These are phyloP conservation scores for Haplosporangium sp. DNA, from an alignment of 371 early-diverging fungal species.

Conservation along the genomic window DNA sequence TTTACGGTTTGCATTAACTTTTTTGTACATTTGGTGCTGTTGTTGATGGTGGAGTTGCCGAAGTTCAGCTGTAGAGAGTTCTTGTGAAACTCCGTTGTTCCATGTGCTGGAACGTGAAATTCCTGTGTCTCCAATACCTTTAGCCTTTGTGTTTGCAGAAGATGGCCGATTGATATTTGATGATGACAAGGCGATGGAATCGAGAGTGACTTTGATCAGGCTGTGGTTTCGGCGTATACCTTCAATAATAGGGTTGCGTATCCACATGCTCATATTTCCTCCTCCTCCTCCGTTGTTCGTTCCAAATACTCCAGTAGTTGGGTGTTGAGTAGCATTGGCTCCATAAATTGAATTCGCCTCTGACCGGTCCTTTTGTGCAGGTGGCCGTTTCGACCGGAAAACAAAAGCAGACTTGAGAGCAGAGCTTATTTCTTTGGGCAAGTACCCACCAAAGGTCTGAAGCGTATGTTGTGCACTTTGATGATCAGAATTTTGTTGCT, in stretches of 20 bases:
- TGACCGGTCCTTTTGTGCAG: not conserved
- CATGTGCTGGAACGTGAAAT: not conserved
- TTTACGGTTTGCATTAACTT: constrained; percentile 40
- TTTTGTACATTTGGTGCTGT: constrained; percentile 34
- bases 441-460: not conserved
- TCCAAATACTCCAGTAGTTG: not conserved
- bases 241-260: constrained; percentile 42
- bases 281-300: not conserved
- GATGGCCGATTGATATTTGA: not conserved
- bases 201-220: constrained; percentile 47
- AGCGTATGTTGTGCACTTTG: not conserved
- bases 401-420: constrained; percentile 16
- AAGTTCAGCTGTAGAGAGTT: not conserved
- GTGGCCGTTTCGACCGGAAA: not conserved
- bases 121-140: not conserved
- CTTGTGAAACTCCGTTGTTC: not conserved
- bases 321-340: no score
- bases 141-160: not conserved
- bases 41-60: constrained; percentile 18
- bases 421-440: constrained; percentile 14
- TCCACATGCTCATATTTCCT: constrained; percentile 9
- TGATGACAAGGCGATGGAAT: not conserved
- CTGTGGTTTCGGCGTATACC: constrained; percentile 51
- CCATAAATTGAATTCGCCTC: not conserved
- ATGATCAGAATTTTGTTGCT: not conserved